A percentile compares a stretch with the other conserved stretches of the same genome.
Conservation (phyloP, 441 rosid species). For the Melastoma candidum region DNA sequence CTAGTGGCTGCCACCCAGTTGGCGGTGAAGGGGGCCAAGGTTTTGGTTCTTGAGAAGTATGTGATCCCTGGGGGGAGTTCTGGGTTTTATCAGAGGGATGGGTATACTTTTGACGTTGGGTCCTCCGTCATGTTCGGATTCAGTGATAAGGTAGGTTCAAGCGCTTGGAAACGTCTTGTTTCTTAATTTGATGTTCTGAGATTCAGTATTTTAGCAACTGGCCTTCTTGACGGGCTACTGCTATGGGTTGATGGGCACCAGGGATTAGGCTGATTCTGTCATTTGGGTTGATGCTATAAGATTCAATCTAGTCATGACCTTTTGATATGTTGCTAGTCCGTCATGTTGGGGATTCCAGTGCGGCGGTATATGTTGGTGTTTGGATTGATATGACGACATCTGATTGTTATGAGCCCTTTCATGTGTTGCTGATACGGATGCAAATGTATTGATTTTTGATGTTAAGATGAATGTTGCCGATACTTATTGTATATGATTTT, state of each 20-base stretch:
- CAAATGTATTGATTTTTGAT: background rate
- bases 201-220: conserved; percentile 2
- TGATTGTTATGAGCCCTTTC: no score
- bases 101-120: conserved; percentile 89
- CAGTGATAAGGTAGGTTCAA: conserved; percentile 65
- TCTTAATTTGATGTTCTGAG: no score
- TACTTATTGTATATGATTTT: background rate
- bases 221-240: background rate
- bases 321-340: no score
- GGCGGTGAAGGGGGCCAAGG: conserved; percentile 82
- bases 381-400: no score
- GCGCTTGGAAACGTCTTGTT: no score
- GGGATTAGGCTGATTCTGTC: no score
- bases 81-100: conserved; percentile 79
- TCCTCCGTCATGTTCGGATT: conserved; percentile 98
- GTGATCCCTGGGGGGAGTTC: conserved; percentile 98
- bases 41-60: conserved; percentile 85
- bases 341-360: no score
- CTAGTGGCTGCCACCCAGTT: conserved; percentile 85
- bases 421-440: no score
- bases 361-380: no score
- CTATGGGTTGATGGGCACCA: background rate
- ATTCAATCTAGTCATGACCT: no score
- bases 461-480: background rate
- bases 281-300: no score